Evolutionary conservation across 2,329 filamentous ascomycete genomes (phyloP), one percentile per base, ranked within the genome.

Genomic region (Aureobasidium zeae): DNA sequence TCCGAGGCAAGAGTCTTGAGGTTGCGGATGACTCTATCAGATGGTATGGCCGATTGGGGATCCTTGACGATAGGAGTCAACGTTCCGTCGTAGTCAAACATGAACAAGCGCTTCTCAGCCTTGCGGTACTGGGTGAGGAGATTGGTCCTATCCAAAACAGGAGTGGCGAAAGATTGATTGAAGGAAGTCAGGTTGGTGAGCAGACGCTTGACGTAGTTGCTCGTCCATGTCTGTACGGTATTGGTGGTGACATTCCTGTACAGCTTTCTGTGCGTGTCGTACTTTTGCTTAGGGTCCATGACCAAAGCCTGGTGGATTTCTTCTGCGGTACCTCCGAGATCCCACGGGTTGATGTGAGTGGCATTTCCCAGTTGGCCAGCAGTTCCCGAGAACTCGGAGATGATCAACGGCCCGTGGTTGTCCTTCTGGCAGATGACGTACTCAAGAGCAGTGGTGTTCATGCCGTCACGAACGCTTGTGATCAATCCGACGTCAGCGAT

Each of bases 21-120:
- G 1, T 83, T 88, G 21, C 80, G 76, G 36, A 94, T 80, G 16
- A 95, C 77, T 16, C 81, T 78, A 53, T 87, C 81, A 1, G 88
- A 89, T 0, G 91, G 91, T 28, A 95, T 80, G 3, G 91, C 91
- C 4, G 86, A 81, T 52, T 83, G 81, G 2, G 91, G 91, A 57
- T 96, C 87, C 53, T 83, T 82, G 44, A 96, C 91, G 55, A 98
- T 96, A 0, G 88, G 86, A 3, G 91, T 96, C 44, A 98, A 74
- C 0, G 91, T 98, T 35, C 91, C 91, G 60, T 98, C 91, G 57
- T 98, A 98, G 66, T 98, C 91, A 59, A 96, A 95, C 85, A 98
- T 89, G 69, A 96, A 94, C 3, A 98, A 71, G 9, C 91, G 79
- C 64, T 84, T 86, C 49, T 75, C 43, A 3, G 86, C 79, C 28